Evolutionary conservation across 306 rosid species (phyloP).

Genomic region (Leucaena leucocephala): DNA sequence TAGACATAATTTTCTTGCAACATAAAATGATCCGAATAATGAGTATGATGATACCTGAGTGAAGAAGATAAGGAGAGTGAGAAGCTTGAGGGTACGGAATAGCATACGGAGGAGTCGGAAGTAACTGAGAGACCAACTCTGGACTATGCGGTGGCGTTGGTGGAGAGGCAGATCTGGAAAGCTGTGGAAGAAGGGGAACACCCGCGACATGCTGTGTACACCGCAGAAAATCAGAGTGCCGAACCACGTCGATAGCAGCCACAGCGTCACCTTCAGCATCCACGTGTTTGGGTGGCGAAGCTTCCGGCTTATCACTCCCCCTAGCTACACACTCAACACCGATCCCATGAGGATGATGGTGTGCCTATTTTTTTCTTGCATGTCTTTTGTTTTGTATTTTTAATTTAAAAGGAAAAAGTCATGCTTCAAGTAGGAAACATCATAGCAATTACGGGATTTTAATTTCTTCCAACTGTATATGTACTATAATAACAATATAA

Average conservation of each 20-base stretch:
- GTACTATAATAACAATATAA: too few relatives aligned
- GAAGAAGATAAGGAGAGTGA: constrained; percentile 59
- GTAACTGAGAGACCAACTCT: constrained; percentile 59
- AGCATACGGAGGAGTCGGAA: constrained; percentile 49
- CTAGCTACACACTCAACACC: constrained; percentile 44
- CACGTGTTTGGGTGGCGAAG: constrained; percentile 62
- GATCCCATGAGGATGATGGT: neutral
- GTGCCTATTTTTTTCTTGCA: neutral
- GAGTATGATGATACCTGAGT: constrained; percentile 56
- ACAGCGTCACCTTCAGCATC: constrained; percentile 42
- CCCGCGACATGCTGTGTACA: constrained; percentile 32
- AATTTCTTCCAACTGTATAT: neutral
- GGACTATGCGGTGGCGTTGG: constrained; percentile 43
- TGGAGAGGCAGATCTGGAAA: constrained; percentile 39
- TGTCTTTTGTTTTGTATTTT: neutral
- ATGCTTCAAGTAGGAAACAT: neutral
- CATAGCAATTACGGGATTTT: neutral
- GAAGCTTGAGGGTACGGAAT: constrained; percentile 57
- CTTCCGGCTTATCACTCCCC: constrained; percentile 46
- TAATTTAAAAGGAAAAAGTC: neutral
- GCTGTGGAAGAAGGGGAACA: constrained; percentile 60
- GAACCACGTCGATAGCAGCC: constrained; percentile 72
- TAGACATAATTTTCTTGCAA: too few relatives aligned
- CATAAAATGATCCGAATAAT: too few relatives aligned
- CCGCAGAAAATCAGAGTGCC: constrained; percentile 72